Conservation (phyloP, 2,329 filamentous ascomycete genomes). For the Cladobotryum mycophilum region DNA sequence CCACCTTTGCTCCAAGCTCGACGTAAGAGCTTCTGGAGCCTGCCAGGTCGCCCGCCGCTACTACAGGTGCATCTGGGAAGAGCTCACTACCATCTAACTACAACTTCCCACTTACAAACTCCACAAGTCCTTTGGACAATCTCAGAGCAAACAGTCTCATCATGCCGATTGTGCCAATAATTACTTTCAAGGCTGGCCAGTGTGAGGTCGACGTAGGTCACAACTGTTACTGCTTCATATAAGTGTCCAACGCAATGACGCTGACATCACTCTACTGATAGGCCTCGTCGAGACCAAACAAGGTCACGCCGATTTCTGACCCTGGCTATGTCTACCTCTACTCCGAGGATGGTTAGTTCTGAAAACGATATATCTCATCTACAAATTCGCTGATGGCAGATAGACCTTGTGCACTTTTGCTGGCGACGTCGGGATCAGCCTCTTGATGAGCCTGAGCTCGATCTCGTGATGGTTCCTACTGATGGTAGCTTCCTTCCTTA, state of each 20-base stretch:
- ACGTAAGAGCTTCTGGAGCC: constrained; percentile 36
- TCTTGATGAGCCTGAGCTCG: constrained; percentile 69
- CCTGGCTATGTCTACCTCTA: constrained; percentile 91
- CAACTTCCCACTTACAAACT: constrained; percentile 1
- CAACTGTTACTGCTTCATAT: background rate
- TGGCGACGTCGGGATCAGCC: constrained; percentile 77
- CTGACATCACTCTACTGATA: constrained; percentile 15
- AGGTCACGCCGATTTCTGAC: constrained; percentile 65
- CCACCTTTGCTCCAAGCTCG: constrained; percentile 17
- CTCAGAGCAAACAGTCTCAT: constrained; percentile 9
- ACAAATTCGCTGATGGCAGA: background rate
- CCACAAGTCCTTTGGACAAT: constrained; percentile 5
- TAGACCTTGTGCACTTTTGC: constrained; percentile 91
- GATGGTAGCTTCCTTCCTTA: constrained; percentile 87
- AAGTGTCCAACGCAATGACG: constrained; percentile 13
- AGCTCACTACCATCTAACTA: constrained; percentile 3
- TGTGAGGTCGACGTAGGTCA: constrained; percentile 73
- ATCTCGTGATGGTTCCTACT: constrained; percentile 87
- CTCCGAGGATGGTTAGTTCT: constrained; percentile 68
- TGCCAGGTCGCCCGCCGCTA: constrained; percentile 13
- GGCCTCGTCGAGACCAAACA: constrained; percentile 53
- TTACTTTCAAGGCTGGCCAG: constrained; percentile 93
- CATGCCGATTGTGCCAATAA: constrained; percentile 81
- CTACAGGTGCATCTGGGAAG: constrained; percentile 1
- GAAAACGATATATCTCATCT: background rate